phyloP scores from a whole-genome alignment of 2,329 filamentous ascomycete genomes.

The Biscogniauxia sp. region DNA sequence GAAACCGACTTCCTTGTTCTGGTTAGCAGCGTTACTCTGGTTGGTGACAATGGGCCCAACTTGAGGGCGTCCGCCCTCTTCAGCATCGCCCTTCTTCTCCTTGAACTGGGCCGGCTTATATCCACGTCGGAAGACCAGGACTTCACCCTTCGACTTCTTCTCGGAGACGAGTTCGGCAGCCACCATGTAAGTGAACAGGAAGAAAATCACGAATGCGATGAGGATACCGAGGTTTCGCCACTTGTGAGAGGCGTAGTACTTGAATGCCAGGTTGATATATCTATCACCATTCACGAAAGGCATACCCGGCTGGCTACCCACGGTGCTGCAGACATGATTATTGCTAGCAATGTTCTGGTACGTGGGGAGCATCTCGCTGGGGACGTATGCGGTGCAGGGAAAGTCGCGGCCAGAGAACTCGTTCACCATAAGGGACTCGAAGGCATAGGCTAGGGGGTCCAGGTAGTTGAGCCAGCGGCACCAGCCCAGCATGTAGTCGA shows the following conservation, averaged over 20 bases:
- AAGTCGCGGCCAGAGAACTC: constrained; percentile 71
- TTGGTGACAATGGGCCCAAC: constrained; percentile 47
- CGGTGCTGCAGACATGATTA: constrained; percentile 56
- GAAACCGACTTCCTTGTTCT: constrained; percentile 39
- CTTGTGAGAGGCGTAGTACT: constrained; percentile 56
- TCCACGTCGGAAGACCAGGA: constrained; percentile 72
- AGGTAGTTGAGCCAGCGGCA: constrained; percentile 81
- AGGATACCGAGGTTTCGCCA: constrained; percentile 74
- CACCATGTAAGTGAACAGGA: constrained; percentile 61
- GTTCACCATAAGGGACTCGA: constrained; percentile 79
- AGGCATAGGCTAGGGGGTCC: constrained; percentile 76
- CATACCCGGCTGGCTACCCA: constrained; percentile 56
- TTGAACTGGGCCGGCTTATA: constrained; percentile 57
- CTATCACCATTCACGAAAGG: constrained; percentile 53
- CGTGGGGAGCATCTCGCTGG: constrained; percentile 32
- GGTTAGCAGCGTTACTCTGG: constrained; percentile 38
- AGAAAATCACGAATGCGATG: constrained; percentile 61
- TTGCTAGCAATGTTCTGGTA: constrained; percentile 36
- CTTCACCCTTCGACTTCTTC: constrained; percentile 72
- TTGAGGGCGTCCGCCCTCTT: constrained; percentile 49
- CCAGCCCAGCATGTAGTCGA: constrained; percentile 73
- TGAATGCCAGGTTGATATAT: constrained; percentile 54
- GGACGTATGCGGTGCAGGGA: constrained; percentile 46
- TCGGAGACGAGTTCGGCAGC: constrained; percentile 64
- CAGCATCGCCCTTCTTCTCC: constrained; percentile 61